Evolutionary conservation across 225 moss, liverwort and hornwort species (phyloP), one percentile per base, ranked within the genome.

Genomic region (Antitrichia curtipendula): DNA sequence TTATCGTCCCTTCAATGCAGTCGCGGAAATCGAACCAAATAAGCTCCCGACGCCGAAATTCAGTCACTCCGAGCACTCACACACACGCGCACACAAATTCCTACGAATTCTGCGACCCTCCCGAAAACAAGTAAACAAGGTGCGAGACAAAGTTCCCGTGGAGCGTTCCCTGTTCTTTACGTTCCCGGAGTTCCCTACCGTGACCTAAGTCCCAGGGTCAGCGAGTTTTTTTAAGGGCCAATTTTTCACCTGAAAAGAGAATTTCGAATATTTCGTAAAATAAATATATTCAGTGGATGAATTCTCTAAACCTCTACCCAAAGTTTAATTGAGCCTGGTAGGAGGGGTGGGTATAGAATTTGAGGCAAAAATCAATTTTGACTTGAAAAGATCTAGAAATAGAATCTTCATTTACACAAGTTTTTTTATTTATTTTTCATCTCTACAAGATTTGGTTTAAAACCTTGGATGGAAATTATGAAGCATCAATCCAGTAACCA

Each of bases 51-150:
- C 9, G 41, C 20, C 84, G 79, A 25, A 84, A 88, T 88, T 84
- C 84, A 84, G 84, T 27, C 61, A 23, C 82, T 58, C 66, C 36
- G 45, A 58, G 73, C 87, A 80, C 72, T 59, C 27, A 59, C 36
- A 38, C 77, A 53, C 76, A 22, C 59, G 29, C 78, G n/a, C 82
- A 56, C 82, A 83, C 73, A 79, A 65, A 84, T 88, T 88, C 84
- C 84, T 88, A 71, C 88, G 84, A 84, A 88, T 88, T 88, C 88
- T 88, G 88, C 84, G 84, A 71, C 84, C 61, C 84, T 88, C 84
- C 54, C 84, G 84, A 71, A 88, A 84, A 15, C 88, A 88, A 60
- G 79, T 50, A 69, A 34, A 40, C 79, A 61, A 88, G 88, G 88
- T 88, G 88, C 88, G 88, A 88, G 88, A 88, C 84, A 79, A 88